Conservation (phyloP, 2,329 filamentous ascomycete genomes). For the Dactylella cylindrospora region DNA sequence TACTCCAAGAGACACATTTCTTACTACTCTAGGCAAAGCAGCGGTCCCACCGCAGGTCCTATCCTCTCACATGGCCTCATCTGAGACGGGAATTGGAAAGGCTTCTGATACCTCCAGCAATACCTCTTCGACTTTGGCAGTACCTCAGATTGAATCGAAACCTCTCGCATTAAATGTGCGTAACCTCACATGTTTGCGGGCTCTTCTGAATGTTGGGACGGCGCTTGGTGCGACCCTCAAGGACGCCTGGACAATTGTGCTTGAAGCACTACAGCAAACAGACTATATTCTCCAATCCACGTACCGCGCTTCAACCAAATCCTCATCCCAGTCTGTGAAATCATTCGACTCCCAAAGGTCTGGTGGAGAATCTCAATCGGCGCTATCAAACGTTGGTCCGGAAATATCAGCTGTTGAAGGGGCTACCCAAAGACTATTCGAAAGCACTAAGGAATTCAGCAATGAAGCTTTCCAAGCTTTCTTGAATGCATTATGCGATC, state of each 20-base stretch:
- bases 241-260: constrained; percentile 81
- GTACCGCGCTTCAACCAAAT: constrained; percentile 48
- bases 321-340: constrained; percentile 42
- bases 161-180: constrained; percentile 72
- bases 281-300: constrained; percentile 75
- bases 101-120: constrained; percentile 49
- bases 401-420: constrained; percentile 88
- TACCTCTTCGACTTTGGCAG: constrained; percentile 11
- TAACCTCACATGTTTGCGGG: constrained; percentile 85
- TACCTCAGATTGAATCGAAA: constrained; percentile 44
- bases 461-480: constrained; percentile 78
- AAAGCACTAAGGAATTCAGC: constrained; percentile 88
- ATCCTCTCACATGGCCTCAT: constrained; percentile 49
- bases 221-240: constrained; percentile 85
- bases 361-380: constrained; percentile 50
- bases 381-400: constrained; percentile 68
- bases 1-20: constrained; percentile 88
- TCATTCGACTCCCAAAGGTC: constrained; percentile 43
- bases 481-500: constrained; percentile 70
- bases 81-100: constrained; percentile 48
- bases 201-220: constrained; percentile 91
- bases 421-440: constrained; percentile 80
- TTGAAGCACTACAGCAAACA: constrained; percentile 89
- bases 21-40: constrained; percentile 90
- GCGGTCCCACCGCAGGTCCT: constrained; percentile 81